Evolutionary conservation across 2,329 filamentous ascomycete genomes (phyloP).

Genomic region (Fusarium chaquense): DNA sequence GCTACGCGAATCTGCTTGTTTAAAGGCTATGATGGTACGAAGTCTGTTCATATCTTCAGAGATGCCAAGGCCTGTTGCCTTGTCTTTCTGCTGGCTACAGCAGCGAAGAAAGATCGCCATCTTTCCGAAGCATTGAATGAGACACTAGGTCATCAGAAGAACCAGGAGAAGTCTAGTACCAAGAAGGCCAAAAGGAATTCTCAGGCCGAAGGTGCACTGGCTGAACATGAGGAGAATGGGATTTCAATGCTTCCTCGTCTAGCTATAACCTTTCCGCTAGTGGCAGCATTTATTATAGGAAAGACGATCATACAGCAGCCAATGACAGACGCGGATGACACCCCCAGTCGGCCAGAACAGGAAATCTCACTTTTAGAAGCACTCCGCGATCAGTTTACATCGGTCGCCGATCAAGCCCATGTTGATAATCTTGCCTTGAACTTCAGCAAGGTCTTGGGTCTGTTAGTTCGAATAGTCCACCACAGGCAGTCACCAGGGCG

Average conservation of each 20-base stretch:
- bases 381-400: slow-evolving; percentile 40
- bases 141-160: slow-evolving; percentile 16
- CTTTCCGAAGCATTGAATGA: slow-evolving; percentile 35
- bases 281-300: slow-evolving; percentile 40
- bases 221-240: slow-evolving; percentile 21
- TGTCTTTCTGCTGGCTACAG: slow-evolving; percentile 40
- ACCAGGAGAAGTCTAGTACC: neutral
- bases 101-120: slow-evolving; percentile 25
- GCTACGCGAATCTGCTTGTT: slow-evolving; percentile 41
- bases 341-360: slow-evolving; percentile 36
- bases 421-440: slow-evolving; percentile 38
- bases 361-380: slow-evolving; percentile 44
- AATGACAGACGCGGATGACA: slow-evolving; percentile 25
- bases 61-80: slow-evolving; percentile 46
- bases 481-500: slow-evolving; percentile 32
- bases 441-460: slow-evolving; percentile 36
- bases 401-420: slow-evolving; percentile 33
- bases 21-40: slow-evolving; percentile 14
- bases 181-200: neutral
- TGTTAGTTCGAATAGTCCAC: slow-evolving; percentile 35
- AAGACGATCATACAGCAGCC: slow-evolving; percentile 33
- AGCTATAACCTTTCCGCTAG: slow-evolving; percentile 41
- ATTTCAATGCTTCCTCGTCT: slow-evolving; percentile 35
- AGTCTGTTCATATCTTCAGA: slow-evolving; percentile 10
- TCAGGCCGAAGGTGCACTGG: neutral